A percentile compares a stretch with the other conserved stretches of the same genome.
These are phyloP conservation scores for Inosperma sp. DNA, from an alignment of 768 basidiomycete species.

Conservation along the genomic window DNA sequence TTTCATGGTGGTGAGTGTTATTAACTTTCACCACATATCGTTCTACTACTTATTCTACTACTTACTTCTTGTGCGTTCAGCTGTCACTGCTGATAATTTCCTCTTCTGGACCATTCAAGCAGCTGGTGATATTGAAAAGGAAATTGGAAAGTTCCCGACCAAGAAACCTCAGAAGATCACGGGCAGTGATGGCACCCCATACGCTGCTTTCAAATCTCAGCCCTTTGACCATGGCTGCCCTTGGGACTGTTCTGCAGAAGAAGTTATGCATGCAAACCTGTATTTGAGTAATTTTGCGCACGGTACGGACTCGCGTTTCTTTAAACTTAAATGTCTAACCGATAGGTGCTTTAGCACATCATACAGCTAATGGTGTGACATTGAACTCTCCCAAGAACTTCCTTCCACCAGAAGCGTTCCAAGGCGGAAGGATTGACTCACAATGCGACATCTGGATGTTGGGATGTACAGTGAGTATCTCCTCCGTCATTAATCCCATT, in stretches of 20 bases:
- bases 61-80: no score
- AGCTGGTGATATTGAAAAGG: slow-evolving; percentile 1
- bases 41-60: no score
- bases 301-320: neutral
- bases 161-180: neutral
- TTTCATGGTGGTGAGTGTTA: slow-evolving; percentile 13
- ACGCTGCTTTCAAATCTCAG: slow-evolving; percentile 6
- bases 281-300: slow-evolving; percentile 9
- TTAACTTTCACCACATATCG: neutral
- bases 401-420: slow-evolving; percentile 8
- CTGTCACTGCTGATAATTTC: slow-evolving; percentile 13
- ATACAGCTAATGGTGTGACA: neutral
- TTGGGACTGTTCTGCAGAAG: slow-evolving; percentile 3
- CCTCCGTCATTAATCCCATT: neutral
- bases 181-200: slow-evolving; percentile 6
- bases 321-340: neutral
- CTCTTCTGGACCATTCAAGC: slow-evolving; percentile 5
- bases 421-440: slow-evolving; percentile 6
- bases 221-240: slow-evolving; percentile 4
- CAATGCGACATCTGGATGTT: slow-evolving; percentile 13
- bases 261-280: slow-evolving; percentile 1
- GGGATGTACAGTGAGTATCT: slow-evolving; percentile 12
- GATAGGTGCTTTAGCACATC: neutral
- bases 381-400: neutral
- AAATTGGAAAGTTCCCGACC: neutral